These are phyloP conservation scores for Delonix regia DNA, from an alignment of 306 rosid species.

Conservation along the genomic window DNA sequence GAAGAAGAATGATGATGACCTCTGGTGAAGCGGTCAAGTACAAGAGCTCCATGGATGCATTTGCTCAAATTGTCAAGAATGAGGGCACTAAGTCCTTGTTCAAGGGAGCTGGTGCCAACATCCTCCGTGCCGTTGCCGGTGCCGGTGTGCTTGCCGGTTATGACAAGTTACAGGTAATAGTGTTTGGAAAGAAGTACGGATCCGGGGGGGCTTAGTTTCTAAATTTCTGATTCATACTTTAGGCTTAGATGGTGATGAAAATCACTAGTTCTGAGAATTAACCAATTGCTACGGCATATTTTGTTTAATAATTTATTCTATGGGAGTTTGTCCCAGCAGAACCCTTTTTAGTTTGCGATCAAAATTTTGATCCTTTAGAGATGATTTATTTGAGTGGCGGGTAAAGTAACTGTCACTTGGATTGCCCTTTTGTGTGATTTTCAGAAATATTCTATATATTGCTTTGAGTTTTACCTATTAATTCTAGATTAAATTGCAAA, in stretches of 20 bases:
- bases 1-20: conserved; percentile 99
- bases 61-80: conserved; percentile 71
- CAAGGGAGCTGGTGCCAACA: conserved; percentile 96
- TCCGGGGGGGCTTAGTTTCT: conserved; percentile 65
- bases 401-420: conserved; percentile 37
- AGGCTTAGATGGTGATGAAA: conserved; percentile 58
- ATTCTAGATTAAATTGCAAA: background rate
- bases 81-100: conserved; percentile 88
- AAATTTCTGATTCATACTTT: conserved; percentile 7
- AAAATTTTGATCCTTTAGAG: conserved; percentile 36
- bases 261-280: conserved; percentile 40
- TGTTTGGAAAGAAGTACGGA: conserved; percentile 85
- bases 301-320: conserved; percentile 56
- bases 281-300: conserved; percentile 47
- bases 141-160: conserved; percentile 96
- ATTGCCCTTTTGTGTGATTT: conserved; percentile 37
- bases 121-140: conserved; percentile 84
- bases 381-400: conserved; percentile 48
- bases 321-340: conserved; percentile 51
- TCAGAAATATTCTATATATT: conserved; percentile 13
- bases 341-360: conserved; percentile 32
- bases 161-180: conserved; percentile 72
- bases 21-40: conserved; percentile 94
- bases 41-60: conserved; percentile 84
- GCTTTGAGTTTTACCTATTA: background rate